Base-by-base conservation (phyloP, 352 stramenopile genomes). In the Pythium dissotocum region DNA sequence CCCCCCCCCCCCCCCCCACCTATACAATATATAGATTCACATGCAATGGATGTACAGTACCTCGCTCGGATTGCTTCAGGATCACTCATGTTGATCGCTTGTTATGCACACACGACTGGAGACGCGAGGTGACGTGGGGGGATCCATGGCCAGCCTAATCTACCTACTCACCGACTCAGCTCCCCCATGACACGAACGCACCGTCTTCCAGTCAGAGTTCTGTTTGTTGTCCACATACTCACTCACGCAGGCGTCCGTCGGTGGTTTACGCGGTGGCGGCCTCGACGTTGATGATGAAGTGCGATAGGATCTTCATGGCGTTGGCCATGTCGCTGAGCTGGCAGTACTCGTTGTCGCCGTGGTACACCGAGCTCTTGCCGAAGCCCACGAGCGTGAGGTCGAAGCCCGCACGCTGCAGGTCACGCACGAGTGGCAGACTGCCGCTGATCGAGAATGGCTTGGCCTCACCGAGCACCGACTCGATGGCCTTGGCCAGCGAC, bases 341-440 rank as follows among this genome's bases (percentile, higher is more conserved):
- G 60, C 89, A 97, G 76, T 89, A 97, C 73, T 98, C 93, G 71
- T 98, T 97, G 75, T 98, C 91, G 14, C 89, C 93, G 76, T 98
- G 93, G 70, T 98, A 97, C 30, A 93, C 84, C 0, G 85, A 78
- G 65, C 80, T 93, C 73, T 89, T 89, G 60, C 85, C 85, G 58
- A 93, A 95, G 51, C 84, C 84, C 21, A 89, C 77, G 26, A 95
- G 84, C 12, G 80, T 91, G 65, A 93, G 67, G 63, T 95, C 87
- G 32, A 91, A 83, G 42, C 87, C 85, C 18, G 65, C 77, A 60
- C 88, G 87, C 63, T 93, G 83, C 55, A 96, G 79, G 63, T 90
- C 83, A 24, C 87, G 86, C 46, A 92, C 86, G 7, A 95, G 75
- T 2, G 87, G 84, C 63, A 93, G 44, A 46, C 81, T 95, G 69